Conservation (phyloP, 192 early-diverging fungal species). For the Backusella sp. region DNA sequence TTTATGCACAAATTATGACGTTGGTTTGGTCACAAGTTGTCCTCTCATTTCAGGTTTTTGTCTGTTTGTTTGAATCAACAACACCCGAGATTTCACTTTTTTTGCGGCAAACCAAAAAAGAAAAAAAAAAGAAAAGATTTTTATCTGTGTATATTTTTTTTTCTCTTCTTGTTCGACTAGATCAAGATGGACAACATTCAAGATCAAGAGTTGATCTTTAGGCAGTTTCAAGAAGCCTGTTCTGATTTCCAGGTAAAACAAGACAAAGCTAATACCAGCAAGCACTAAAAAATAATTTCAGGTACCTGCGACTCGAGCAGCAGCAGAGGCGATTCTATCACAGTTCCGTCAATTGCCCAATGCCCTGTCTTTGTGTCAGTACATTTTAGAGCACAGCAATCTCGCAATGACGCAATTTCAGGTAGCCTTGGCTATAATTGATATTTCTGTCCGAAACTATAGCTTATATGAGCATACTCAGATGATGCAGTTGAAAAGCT, state of each 20-base stretch:
- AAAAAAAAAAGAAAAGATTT: not conserved
- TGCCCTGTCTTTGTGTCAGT: constrained; percentile 57
- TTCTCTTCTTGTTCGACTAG: not conserved
- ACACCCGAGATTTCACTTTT: not conserved
- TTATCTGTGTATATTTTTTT: no score
- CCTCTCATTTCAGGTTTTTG: not conserved
- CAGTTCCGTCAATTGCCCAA: constrained; percentile 53
- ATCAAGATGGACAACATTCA: constrained; percentile 5
- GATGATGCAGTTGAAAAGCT: constrained; percentile 53
- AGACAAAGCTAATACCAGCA: not conserved
- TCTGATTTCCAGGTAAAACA: constrained; percentile 49
- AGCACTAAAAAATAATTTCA: not conserved
- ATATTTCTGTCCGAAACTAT: constrained; percentile 58
- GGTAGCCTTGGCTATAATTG: constrained; percentile 53
- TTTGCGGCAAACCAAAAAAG: not conserved
- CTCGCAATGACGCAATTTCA: constrained; percentile 60
- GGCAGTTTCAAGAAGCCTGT: constrained; percentile 54
- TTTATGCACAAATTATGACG: not conserved
- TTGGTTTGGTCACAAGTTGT: not conserved
- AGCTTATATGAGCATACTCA: constrained; percentile 49
- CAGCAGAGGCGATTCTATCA: constrained; percentile 50
- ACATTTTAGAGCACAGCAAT: constrained; percentile 59
- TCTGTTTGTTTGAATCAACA: not conserved
- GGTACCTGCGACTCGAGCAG: constrained; percentile 51
- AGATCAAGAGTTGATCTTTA: constrained; percentile 35